Conservation (phyloP, 176 grass and related monocot species). For the Eremochloa ophiuroides region DNA sequence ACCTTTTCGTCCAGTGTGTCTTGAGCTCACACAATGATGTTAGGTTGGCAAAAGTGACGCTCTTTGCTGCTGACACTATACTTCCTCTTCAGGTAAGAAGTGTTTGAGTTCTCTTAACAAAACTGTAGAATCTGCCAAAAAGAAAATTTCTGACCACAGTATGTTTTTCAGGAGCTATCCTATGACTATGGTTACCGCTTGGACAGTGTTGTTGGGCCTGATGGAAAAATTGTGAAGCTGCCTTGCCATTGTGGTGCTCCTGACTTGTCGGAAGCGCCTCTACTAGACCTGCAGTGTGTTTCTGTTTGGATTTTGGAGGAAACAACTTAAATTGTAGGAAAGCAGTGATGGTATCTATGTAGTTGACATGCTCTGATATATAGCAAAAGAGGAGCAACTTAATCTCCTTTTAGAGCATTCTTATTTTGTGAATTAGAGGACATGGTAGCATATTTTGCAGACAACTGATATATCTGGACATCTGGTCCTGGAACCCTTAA, state of each 20-base stretch:
- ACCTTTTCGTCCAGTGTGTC: conserved; percentile 85
- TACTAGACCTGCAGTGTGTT: conserved; percentile 34
- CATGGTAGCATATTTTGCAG: conserved; percentile 27
- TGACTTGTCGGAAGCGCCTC: conserved; percentile 59
- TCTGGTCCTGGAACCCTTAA: not conserved
- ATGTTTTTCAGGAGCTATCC: conserved; percentile 52
- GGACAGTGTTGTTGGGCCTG: conserved; percentile 60
- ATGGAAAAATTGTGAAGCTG: conserved; percentile 53
- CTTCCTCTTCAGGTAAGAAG: conserved; percentile 74
- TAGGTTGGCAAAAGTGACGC: conserved; percentile 73
- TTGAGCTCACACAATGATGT: conserved; percentile 77
- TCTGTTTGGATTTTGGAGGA: conserved; percentile 10
- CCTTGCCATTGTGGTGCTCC: conserved; percentile 59
- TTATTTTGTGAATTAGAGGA: not conserved
- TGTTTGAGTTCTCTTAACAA: not conserved
- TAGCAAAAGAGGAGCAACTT: not conserved
- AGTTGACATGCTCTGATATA: conserved; percentile 18
- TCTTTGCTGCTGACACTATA: conserved; percentile 93
- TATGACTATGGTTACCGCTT: conserved; percentile 70
- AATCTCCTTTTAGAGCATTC: not conserved
- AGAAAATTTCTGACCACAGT: not conserved
- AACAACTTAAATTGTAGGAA: not conserved
- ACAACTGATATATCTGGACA: conserved; percentile 3
- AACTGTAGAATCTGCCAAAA: not conserved
- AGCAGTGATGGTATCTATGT: not conserved